Conservation (phyloP, 2,329 filamentous ascomycete species). For the Ophiostoma novo-ulmi region DNA sequence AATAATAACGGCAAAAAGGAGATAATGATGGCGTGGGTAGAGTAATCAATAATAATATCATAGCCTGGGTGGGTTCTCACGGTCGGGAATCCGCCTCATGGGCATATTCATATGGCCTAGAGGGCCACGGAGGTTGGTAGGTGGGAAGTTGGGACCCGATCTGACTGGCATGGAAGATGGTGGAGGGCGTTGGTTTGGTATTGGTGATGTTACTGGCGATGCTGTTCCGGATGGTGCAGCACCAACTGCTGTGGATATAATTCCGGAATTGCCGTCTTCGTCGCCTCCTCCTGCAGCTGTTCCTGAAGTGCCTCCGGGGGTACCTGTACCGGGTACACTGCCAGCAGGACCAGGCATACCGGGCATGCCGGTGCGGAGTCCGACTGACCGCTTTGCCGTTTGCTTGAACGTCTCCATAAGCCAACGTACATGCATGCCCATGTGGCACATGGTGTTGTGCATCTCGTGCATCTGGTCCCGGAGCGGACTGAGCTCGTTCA, state of each 20-base stretch:
- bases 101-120: slow-evolving; percentile 15
- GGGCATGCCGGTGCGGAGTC: slow-evolving; percentile 14
- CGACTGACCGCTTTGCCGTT: slow-evolving; percentile 23
- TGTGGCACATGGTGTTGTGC: slow-evolving; percentile 52
- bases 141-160: background rate
- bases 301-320: background rate
- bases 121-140: background rate
- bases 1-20: background rate
- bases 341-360: background rate
- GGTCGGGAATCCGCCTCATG: slow-evolving; percentile 24
- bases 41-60: background rate
- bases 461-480: slow-evolving; percentile 59
- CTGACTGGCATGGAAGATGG: background rate
- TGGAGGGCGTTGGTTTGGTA: background rate
- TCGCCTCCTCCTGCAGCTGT: background rate
- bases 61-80: slow-evolving; percentile 27
- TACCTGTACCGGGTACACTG: background rate
- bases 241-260: background rate
- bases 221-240: background rate
- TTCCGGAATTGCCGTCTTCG: background rate
- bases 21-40: background rate
- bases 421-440: slow-evolving; percentile 57
- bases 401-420: slow-evolving; percentile 40
- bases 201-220: background rate
- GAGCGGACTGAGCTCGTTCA: slow-evolving; percentile 58